Base-by-base conservation (phyloP, 2,329 filamentous ascomycete genomes). In the Sporothrix sp. region DNA sequence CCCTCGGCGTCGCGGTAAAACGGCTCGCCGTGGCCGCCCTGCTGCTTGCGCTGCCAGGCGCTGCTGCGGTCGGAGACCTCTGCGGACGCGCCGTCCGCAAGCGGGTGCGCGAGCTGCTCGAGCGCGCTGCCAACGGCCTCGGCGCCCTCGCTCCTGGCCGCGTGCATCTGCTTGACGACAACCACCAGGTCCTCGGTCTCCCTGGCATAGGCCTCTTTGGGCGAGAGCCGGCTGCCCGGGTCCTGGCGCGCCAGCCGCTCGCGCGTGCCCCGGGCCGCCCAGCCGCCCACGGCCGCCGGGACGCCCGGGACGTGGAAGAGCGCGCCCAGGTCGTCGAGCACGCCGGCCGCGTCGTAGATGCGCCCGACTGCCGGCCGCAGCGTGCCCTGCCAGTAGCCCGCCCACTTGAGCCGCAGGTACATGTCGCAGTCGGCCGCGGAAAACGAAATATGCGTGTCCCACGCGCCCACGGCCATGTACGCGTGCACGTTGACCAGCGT, bases 381-480 rank as follows among this genome's bases (percentile, higher is more conserved):
- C 38, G 71, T 67, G 5, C 59, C 57, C 52, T 67, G 69, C 8
- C 62, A 66, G 65, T 69, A 72, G 4, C 68, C 66, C 10, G 60
- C 63, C 71, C 76, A 75, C 6, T 57, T 52, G n/a, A 77, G 56
- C 3, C 74, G 67, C 7, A 63, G 63, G 57, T 78, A 73, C 65
- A 75, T 71, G 58, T 79, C 76, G 61, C 75, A 80, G 58, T 81
- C 76, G 30, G 71, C 76, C 53, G 71, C 68, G 59, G 80, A 80
- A 58, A 73, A 81, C 0, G 76, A 74, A 36, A 82, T 79, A 52
- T 74, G 62, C 0, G 72, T 72, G 58, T 81, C 78, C 74, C 76
- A 81, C 0, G 69, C 74, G 18, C 76, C 68, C 7, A 79, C 67
- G 39, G 70, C 67, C 54, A 72, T 68, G 58, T 72, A 72, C 0